Evolutionary conservation across 225 moss, liverwort and hornwort genomes (phyloP), one percentile per base, ranked within the genome.

Genomic region (Rhytidiadelphus loreus): DNA sequence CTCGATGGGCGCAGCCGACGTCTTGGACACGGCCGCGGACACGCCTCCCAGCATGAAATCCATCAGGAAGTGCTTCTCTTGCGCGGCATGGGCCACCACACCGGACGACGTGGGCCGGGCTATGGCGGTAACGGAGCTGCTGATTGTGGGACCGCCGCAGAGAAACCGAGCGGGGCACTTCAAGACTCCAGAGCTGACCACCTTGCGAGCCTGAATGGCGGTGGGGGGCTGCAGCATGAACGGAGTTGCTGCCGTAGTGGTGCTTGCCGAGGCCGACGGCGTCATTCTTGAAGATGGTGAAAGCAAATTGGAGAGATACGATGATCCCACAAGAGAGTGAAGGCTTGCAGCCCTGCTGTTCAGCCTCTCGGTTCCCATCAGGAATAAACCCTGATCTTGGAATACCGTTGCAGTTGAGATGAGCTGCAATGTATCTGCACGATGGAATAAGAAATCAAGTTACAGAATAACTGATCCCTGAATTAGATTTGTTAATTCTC

Each of bases 41-140:
- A 95, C 91, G 43, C 96, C 96, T 89, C 96, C 96, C 94, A 96
- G 92, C 82, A 93, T 56, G 77, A 96, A 96, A 81, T 96, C 95
- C 83, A 93, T 90, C 7, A 92, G 7, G 87, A 96, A 96, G 77
- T 93, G 91, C 91, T 96, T 96, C 80, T 95, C 96, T 28, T 85
- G 91, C 41, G 61, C 79, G 78, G 93, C 92, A 56, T 90, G 46
- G 35, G 78, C 91, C 81, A 93, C 83, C 82, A 87, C 86, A 14
- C 63, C 57, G 20, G 85, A 22, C 65, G 88, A 82, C 60, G 77
- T 32, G 82, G 87, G 56, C 25, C 55, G 77, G 56, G 77, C 55
- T 78, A 26, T 56, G 77, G 56, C 16, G n/a, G 56, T 56, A 16
- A 77, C 37, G 77, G 25, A 77, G 16, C 37, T 78, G n/a, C 77